Conservation (phyloP, 2,329 filamentous ascomycete genomes). For the Cladosporium sp. region DNA sequence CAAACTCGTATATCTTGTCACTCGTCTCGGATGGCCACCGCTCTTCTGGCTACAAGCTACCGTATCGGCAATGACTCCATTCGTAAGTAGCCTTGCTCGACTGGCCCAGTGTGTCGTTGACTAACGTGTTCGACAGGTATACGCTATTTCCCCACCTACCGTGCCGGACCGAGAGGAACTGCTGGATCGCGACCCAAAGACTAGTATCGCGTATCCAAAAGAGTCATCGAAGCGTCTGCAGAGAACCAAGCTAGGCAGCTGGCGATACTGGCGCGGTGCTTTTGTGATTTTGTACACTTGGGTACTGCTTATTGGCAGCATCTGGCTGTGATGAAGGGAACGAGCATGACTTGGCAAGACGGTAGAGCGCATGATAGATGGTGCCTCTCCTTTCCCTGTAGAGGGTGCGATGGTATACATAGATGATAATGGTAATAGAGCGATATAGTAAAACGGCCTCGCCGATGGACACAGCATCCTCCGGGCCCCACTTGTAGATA, state of each 20-base stretch:
- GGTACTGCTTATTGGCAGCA: slow-evolving; percentile 9
- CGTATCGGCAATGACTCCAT: slow-evolving; percentile 39
- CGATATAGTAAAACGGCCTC: not conserved
- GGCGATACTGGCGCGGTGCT: slow-evolving; percentile 9
- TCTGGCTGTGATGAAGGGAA: not conserved
- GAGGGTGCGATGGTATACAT: too few species aligned
- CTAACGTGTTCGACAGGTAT: slow-evolving; percentile 35
- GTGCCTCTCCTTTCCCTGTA: too few species aligned
- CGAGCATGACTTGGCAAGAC: not conserved
- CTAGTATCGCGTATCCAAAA: slow-evolving; percentile 53
- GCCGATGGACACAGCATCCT: not conserved
- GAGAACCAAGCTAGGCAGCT: slow-evolving; percentile 14
- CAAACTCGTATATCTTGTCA: slow-evolving; percentile 53
- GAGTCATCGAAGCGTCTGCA: slow-evolving; percentile 7
- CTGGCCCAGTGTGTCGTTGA: not conserved
- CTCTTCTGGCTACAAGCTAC: slow-evolving; percentile 51
- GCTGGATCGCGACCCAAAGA: slow-evolving; percentile 56
- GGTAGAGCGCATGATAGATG: not conserved
- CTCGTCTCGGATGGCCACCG: slow-evolving; percentile 64
- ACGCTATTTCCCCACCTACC: slow-evolving; percentile 60
- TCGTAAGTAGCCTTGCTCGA: slow-evolving; percentile 34
- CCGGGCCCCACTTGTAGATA: not conserved
- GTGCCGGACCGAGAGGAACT: slow-evolving; percentile 61
- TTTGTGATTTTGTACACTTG: slow-evolving; percentile 14
- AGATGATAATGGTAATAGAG: not conserved